Conservation (phyloP, 768 basidiomycete genomes). For the Tricholoma hemisulphureum region DNA sequence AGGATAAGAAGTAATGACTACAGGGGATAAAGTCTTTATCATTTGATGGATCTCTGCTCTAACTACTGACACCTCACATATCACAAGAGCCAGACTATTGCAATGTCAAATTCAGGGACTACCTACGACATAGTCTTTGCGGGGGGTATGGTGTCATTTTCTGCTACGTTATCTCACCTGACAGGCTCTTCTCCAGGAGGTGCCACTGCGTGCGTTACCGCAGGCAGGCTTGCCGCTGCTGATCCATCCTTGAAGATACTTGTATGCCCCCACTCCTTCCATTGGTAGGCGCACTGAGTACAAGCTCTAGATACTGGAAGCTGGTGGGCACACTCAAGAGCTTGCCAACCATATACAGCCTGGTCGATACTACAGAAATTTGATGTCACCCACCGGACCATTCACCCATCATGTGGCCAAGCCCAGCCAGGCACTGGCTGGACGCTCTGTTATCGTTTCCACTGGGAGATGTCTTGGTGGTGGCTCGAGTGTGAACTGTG, state of each 20-base stretch:
- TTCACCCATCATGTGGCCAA: slow-evolving; percentile 47
- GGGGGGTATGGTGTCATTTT: slow-evolving; percentile 41
- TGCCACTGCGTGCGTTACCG: slow-evolving; percentile 54
- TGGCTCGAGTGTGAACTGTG: slow-evolving; percentile 62
- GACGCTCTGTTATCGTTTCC: slow-evolving; percentile 44
- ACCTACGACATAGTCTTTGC: slow-evolving; percentile 54
- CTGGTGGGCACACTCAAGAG: slow-evolving; percentile 51
- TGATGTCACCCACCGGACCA: slow-evolving; percentile 37
- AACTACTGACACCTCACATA: too few relatives aligned
- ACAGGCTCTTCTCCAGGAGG: slow-evolving; percentile 37
- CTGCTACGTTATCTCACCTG: neutral
- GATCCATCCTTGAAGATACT: slow-evolving; percentile 57
- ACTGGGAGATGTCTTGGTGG: slow-evolving; percentile 57
- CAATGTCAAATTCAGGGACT: neutral
- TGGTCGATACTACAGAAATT: slow-evolving; percentile 45
- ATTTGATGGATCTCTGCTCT: too few relatives aligned
- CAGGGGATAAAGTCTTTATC: too few relatives aligned
- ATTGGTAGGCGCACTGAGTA: neutral
- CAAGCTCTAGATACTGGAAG: slow-evolving; percentile 48
- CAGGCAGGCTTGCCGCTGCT: slow-evolving; percentile 52
- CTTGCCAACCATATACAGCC: slow-evolving; percentile 51
- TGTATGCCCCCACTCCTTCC: slow-evolving; percentile 21
- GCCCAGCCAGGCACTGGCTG: slow-evolving; percentile 38
- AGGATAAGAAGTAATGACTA: too few relatives aligned
- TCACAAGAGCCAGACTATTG: neutral